phyloP scores from a whole-genome alignment of 176 grass and related monocot species.

The Carex scoparia region DNA sequence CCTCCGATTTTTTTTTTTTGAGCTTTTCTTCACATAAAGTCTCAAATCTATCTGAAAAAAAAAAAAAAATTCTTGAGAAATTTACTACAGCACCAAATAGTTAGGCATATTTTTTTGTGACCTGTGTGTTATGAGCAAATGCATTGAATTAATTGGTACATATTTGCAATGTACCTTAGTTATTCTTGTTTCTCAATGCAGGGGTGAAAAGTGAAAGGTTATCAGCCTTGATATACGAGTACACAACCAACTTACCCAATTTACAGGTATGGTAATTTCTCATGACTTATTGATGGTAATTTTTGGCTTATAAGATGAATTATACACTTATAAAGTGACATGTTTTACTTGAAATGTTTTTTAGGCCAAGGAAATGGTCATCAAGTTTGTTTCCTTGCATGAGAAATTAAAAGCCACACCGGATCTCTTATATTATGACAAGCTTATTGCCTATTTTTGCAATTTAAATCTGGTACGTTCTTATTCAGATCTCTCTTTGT shows the following conservation, averaged over 20 bases:
- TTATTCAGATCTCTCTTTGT: neutral
- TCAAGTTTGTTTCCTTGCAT: slow-evolving; percentile 49
- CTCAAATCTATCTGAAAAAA: neutral
- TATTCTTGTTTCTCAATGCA: slow-evolving; percentile 39
- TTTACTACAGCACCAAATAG: neutral
- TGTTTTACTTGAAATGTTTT: slow-evolving; percentile 28
- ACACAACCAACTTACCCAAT: slow-evolving; percentile 50
- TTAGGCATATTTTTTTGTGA: neutral
- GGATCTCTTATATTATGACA: slow-evolving; percentile 47
- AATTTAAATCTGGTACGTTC: slow-evolving; percentile 50
- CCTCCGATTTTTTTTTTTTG: neutral
- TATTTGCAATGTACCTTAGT: neutral
- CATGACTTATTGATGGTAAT: slow-evolving; percentile 39
- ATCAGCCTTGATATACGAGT: slow-evolving; percentile 62
- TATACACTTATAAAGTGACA: slow-evolving; percentile 16
- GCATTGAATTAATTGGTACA: neutral
- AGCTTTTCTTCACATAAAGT: neutral
- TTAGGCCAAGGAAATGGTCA: slow-evolving; percentile 73
- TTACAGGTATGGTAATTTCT: slow-evolving; percentile 51
- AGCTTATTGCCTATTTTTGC: slow-evolving; percentile 61
- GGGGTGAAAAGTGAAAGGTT: slow-evolving; percentile 36
- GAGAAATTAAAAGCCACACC: slow-evolving; percentile 58
- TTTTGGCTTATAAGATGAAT: slow-evolving; percentile 30
- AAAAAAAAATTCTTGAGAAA: neutral
- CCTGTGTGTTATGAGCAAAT: neutral